These are phyloP conservation scores for Camellia japonica DNA, from an alignment of 148 eudicot genomes.

Conservation along the genomic window DNA sequence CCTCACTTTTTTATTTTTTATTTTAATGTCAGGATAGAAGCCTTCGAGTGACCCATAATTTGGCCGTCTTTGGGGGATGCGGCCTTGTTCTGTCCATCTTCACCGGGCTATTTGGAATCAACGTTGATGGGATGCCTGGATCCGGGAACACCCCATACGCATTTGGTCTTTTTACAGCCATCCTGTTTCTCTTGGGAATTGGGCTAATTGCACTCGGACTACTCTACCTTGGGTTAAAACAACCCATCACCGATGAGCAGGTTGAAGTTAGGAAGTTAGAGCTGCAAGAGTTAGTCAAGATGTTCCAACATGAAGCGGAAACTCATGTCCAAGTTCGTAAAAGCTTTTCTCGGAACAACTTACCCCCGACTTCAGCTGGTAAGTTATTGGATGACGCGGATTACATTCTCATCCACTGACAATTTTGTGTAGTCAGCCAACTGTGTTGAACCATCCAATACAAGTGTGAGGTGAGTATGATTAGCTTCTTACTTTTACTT, in stretches of 20 bases:
- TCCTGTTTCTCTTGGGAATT: constrained; percentile 55
- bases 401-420: constrained; percentile 59
- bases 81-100: constrained; percentile 81
- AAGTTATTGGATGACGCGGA: constrained; percentile 42
- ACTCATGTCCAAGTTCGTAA: constrained; percentile 90
- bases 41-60: constrained; percentile 79
- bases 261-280: constrained; percentile 83
- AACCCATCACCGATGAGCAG: constrained; percentile 63
- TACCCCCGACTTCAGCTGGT: constrained; percentile 50
- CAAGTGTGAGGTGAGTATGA: not conserved
- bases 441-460: not conserved
- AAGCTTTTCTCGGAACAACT: constrained; percentile 36
- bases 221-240: constrained; percentile 72
- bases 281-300: constrained; percentile 76
- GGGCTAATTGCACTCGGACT: constrained; percentile 62
- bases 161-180: constrained; percentile 63
- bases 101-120: constrained; percentile 88
- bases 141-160: constrained; percentile 73
- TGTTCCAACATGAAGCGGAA: constrained; percentile 96
- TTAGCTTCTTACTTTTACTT: too few species aligned
- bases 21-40: constrained; percentile 65
- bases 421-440: not conserved
- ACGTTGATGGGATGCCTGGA: constrained; percentile 94
- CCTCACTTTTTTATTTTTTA: not conserved
- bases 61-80: constrained; percentile 86